Evolutionary conservation across 441 rosid genomes (phyloP).

Genomic region (Monsonia emarginata): DNA sequence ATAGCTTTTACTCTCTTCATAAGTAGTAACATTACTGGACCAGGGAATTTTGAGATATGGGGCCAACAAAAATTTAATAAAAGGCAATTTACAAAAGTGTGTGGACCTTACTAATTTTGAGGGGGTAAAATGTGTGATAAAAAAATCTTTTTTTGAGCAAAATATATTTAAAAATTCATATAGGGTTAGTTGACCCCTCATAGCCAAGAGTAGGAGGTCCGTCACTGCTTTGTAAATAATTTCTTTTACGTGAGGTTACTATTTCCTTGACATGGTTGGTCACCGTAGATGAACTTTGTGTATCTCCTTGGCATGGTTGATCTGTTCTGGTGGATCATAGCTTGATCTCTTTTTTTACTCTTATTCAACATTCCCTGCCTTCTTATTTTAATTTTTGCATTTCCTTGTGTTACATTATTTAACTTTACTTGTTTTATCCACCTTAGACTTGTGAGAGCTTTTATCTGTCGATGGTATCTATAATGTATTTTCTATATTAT

Average conservation of each 20-base stretch:
- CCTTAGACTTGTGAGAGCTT: not conserved
- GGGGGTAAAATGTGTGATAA: slow-evolving; percentile 15
- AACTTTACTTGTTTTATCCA: not conserved
- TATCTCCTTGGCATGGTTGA: not conserved
- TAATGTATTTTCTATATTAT: too few relatives aligned
- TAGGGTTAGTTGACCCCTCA: too few relatives aligned
- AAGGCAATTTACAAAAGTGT: not conserved
- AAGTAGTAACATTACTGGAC: not conserved
- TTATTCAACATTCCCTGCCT: not conserved
- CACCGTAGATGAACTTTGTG: not conserved
- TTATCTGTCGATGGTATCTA: not conserved
- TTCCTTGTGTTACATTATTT: not conserved
- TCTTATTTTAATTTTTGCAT: not conserved
- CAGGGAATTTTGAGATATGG: not conserved
- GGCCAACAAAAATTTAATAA: not conserved
- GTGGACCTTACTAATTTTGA: not conserved
- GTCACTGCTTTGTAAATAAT: too few relatives aligned
- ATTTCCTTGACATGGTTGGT: not conserved
- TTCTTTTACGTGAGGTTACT: not conserved
- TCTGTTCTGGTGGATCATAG: not conserved
- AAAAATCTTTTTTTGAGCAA: too few relatives aligned
- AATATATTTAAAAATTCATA: too few relatives aligned
- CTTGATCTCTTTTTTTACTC: not conserved
- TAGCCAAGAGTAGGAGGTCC: too few relatives aligned
- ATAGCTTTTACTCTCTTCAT: not conserved